phyloP scores from a whole-genome alignment of 495 filamentous ascomycete genomes.

The Penicillium alfredii region DNA sequence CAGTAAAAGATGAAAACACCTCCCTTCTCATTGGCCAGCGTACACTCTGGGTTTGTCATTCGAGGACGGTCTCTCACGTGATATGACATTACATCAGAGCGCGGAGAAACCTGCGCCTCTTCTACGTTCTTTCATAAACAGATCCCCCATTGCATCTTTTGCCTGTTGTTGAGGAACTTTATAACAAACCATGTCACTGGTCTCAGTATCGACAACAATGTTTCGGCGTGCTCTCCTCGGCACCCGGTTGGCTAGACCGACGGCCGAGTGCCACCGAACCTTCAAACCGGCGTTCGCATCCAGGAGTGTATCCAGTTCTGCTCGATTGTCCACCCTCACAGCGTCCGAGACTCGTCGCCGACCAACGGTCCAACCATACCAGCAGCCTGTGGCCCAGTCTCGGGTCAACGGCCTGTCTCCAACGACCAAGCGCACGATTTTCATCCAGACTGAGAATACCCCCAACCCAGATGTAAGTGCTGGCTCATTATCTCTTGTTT shows the following conservation, averaged over 20 bases:
- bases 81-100: too few relatives aligned
- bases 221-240: constrained; percentile 27
- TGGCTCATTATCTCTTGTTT: too few relatives aligned
- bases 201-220: constrained; percentile 31
- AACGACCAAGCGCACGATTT: constrained; percentile 66
- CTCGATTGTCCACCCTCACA: constrained; percentile 43
- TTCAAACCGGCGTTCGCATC: constrained; percentile 24
- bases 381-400: constrained; percentile 31
- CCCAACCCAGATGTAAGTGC: constrained; percentile 76
- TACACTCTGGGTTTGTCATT: too few relatives aligned
- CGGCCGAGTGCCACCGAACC: constrained; percentile 23
- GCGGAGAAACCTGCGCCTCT: too few relatives aligned
- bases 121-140: too few relatives aligned
- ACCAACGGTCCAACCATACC: constrained; percentile 43
- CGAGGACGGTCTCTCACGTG: too few relatives aligned
- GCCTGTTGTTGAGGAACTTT: too few relatives aligned
- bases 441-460: constrained; percentile 93
- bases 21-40: too few relatives aligned
- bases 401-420: constrained; percentile 32
- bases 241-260: constrained; percentile 24
- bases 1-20: too few relatives aligned
- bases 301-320: constrained; percentile 34
- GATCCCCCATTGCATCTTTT: too few relatives aligned
- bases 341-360: constrained; percentile 43
- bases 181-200: constrained; percentile 27